Evolutionary conservation across 2,329 filamentous ascomycete species (phyloP).

Genomic region (Cladosporium sp.): DNA sequence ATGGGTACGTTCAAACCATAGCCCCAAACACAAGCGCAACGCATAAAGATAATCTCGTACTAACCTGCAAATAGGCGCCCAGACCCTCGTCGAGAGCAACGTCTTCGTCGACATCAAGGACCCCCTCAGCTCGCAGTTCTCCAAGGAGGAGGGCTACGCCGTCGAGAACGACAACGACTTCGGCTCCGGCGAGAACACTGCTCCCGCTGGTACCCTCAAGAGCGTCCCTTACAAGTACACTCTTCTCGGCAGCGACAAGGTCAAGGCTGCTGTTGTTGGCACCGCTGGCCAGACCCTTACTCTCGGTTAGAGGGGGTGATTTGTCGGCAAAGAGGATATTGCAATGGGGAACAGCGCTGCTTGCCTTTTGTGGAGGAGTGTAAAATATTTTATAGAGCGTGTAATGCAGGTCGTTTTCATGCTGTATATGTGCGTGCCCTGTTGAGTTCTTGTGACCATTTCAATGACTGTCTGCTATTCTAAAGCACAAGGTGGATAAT

Average conservation of each 20-base stretch:
- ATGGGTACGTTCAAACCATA: constrained; percentile 24
- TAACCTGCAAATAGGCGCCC: constrained; percentile 31
- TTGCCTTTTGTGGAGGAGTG: neutral
- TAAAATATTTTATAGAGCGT: neutral
- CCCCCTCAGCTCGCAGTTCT: constrained; percentile 38
- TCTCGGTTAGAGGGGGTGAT: constrained; percentile 26
- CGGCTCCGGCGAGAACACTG: constrained; percentile 36
- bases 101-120: constrained; percentile 39
- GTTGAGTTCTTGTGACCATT: neutral
- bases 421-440: neutral
- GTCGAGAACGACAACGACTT: constrained; percentile 37
- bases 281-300: constrained; percentile 41
- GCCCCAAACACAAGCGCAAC: too few relatives aligned
- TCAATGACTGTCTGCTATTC: too few relatives aligned
- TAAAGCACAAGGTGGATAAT: too few relatives aligned
- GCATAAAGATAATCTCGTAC: neutral
- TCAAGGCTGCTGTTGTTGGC: constrained; percentile 43
- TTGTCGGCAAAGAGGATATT: too few relatives aligned
- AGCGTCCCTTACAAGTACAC: constrained; percentile 38
- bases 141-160: constrained; percentile 38
- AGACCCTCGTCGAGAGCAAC: constrained; percentile 46
- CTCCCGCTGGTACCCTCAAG: constrained; percentile 36
- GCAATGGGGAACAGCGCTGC: neutral
- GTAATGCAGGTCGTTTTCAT: constrained; percentile 14
- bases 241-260: constrained; percentile 37